phyloP scores from a whole-genome alignment of 2,329 filamentous ascomycete genomes.

The Nakataea oryzae region DNA sequence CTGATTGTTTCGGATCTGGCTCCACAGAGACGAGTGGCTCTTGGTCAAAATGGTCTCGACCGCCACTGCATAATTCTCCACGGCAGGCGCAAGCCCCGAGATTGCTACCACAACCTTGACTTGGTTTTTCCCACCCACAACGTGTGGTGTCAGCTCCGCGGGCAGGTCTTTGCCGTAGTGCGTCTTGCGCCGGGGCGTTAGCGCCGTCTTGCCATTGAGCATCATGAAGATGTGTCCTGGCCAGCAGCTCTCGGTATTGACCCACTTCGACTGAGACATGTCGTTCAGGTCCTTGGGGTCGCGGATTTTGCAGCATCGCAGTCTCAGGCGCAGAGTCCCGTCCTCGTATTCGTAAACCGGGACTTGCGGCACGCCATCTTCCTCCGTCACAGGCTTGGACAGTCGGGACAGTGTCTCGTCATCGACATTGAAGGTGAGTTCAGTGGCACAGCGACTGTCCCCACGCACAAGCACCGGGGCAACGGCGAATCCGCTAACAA shows the following conservation, averaged over 20 bases:
- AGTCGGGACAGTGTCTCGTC: conserved; percentile 23
- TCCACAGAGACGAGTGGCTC: conserved; percentile 31
- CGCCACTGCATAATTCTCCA: conserved; percentile 46
- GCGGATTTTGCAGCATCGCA: conserved; percentile 49
- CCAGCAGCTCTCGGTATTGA: conserved; percentile 56
- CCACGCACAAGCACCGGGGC: conserved; percentile 23
- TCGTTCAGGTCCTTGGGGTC: conserved; percentile 13
- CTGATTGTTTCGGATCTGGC: conserved; percentile 23
- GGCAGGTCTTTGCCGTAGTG: conserved; percentile 70
- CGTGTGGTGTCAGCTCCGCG: conserved; percentile 56
- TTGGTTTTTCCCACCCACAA: conserved; percentile 50
- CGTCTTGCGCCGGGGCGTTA: conserved; percentile 53
- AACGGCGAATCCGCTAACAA: conserved; percentile 39
- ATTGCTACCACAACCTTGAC: conserved; percentile 41
- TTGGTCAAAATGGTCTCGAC: conserved; percentile 59
- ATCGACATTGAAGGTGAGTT: conserved; percentile 35
- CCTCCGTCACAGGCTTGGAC: conserved; percentile 17
- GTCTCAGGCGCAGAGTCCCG: conserved; percentile 51
- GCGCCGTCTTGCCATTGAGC: conserved; percentile 46
- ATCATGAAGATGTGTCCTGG: conserved; percentile 58
- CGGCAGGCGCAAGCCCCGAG: conserved; percentile 10
- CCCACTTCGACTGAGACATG: conserved; percentile 45
- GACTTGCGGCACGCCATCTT: conserved; percentile 17
- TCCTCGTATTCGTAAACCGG: conserved; percentile 29
- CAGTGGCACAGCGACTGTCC: conserved; percentile 5